Evolutionary conservation across 1,139 yeast species (phyloP), one percentile per base, ranked within the genome.

Genomic region (Nadsonia starkeyi-henricii): DNA sequence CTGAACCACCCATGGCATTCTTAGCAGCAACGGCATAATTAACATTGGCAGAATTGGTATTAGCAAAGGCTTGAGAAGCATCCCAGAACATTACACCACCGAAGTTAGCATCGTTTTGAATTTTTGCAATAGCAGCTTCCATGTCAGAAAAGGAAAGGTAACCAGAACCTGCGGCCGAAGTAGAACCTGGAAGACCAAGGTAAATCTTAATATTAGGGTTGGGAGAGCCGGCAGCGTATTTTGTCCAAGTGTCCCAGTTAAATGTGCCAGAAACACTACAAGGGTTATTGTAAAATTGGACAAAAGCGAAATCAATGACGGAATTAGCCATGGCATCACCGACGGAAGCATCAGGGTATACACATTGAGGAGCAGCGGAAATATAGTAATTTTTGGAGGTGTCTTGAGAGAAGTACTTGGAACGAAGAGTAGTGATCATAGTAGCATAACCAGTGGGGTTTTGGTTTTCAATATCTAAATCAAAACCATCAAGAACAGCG

Each of bases 361-460:
- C 84, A 70, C 97, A 89, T 70, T 89, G 97, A 26, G 97, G 97
- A 54, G 97, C 95, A 54, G 96, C 96, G 48, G 95, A 77, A 46
- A 89, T 69, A 64, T 84, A 88, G 68, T 84, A 89, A 17, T 65
- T 59, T 63, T 58, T 59, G 48, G 58, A 51, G 43, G 65, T 81
- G 20, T 68, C 62, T 15, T 48, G 26, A 19, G 58, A 47, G 30
- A 68, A 67, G 58, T 75, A 85, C 52, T 75, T 69, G 15, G 62
- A 57, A 69, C 91, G 79, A 58, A 89, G 72, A 54, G 59, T 54
- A 49, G 55, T 57, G 37, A 66, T 83, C 53, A 81, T 65, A 13
- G 81, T 77, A 37, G 71, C 70, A 57, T 74, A 74, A 9, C 82
- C 83, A 5, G 69, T 64, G 45, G 71, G 71, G 47, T 67, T 61